Base-by-base conservation (phyloP, 352 stramenopile species). In the Pelagophyceae sp. region DNA sequence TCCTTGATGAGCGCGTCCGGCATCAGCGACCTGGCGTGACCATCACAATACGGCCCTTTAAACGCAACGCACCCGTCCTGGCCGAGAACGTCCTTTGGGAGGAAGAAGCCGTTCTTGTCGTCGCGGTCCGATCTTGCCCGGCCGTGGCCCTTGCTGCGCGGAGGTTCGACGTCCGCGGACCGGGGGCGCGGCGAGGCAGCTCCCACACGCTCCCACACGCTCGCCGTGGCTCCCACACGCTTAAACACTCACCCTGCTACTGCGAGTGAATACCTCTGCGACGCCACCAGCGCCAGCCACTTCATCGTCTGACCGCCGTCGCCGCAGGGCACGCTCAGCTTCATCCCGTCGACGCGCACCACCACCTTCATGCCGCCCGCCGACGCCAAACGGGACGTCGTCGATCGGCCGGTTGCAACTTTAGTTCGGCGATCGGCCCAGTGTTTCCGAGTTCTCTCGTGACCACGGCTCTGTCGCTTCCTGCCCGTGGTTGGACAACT, bases 231-330 rank as follows among this genome's bases (percentile, higher is more conserved):
- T n/a, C n/a, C n/a, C n/a, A n/a, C n/a, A n/a, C n/a, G n/a, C n/a
- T n/a, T n/a, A n/a, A n/a, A n/a, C n/a, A n/a, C n/a, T n/a, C n/a
- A n/a, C n/a, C n/a, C n/a, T n/a, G n/a, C n/a, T n/a, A 83, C 83
- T 54, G 82, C 81, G 0, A 92, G 77, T 45, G 89, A 84, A 72
- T 93, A 92, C 38, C 88, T 85, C 76, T 94, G 90, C 0, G 89
- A 87, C 29, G 89, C 90, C 31, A 85, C 89, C 6, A 94, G 82
- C 0, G 87, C 87, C 29, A 94, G 88, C 90, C 90, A 94, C 69
- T 91, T 92, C 80, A 91, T 81, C 40, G 77, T 87, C 83, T 94
- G 90, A 33, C 65, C 78, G 19, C 90, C 90, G 77, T 91, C 88
- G 38, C 90, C 90, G 79, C 88, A 92, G 0, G 88, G 85, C n/a